A percentile compares a stretch with the other conserved stretches of the same genome.
phyloP scores from a whole-genome alignment of 148 eudicot species.

The Arbutus unedo region DNA sequence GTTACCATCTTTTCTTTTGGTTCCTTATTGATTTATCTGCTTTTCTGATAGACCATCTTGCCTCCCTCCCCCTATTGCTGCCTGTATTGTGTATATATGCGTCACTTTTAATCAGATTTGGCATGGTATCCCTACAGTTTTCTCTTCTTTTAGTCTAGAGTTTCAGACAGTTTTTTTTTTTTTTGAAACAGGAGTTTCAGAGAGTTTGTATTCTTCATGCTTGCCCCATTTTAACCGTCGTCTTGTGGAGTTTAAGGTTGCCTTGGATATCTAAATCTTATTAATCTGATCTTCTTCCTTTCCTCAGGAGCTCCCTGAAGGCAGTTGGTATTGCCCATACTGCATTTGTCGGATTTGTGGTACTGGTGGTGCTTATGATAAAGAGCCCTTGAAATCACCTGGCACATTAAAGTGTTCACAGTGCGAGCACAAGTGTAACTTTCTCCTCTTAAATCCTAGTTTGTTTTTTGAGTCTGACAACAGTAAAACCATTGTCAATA shows the following conservation, averaged over 20 bases:
- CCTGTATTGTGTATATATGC: not conserved
- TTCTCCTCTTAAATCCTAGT: constrained; percentile 22
- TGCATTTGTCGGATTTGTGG: constrained; percentile 81
- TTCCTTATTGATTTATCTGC: not conserved
- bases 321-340: constrained; percentile 81
- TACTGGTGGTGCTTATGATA: constrained; percentile 42
- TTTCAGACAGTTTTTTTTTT: not conserved
- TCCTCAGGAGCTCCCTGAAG: constrained; percentile 88
- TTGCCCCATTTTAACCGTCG: not conserved
- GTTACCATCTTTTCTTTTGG: not conserved
- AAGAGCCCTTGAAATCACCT: constrained; percentile 34
- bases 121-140: not conserved
- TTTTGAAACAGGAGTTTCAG: too few species aligned
- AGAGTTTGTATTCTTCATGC: not conserved
- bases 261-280: not conserved
- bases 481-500: not conserved
- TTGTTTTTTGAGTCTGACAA: not conserved
- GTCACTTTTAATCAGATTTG: not conserved
- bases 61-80: not conserved
- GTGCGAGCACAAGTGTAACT: constrained; percentile 76
- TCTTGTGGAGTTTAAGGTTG: constrained; percentile 7
- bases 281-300: constrained; percentile 19
- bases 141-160: not conserved
- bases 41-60: not conserved
- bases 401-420: constrained; percentile 65